Evolutionary conservation across 805 yeast genomes (phyloP).

Genomic region (Barnettozyma vustinii): DNA sequence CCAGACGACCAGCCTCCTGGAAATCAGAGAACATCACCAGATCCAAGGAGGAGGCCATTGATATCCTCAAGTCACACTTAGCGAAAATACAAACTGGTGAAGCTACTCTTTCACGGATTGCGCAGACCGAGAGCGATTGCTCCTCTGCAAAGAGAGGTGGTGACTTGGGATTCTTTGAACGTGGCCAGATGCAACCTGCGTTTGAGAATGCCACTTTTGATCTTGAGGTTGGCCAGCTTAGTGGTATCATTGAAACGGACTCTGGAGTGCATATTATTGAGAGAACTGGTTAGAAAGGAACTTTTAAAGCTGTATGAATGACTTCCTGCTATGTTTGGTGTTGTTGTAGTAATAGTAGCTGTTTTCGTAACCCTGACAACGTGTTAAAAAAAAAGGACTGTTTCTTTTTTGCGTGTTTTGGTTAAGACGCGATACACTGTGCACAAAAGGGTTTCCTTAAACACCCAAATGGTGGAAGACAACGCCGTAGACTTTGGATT

Average conservation of each 20-base stretch:
- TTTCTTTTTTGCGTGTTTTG: not conserved
- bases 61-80: slow-evolving; percentile 52
- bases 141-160: slow-evolving; percentile 83
- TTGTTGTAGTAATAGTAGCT: not conserved
- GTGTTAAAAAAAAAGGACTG: too few relatives aligned
- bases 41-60: slow-evolving; percentile 77
- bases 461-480: slow-evolving; percentile 4
- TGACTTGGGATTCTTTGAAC: slow-evolving; percentile 83
- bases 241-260: slow-evolving; percentile 80
- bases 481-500: slow-evolving; percentile 31
- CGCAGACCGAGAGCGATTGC: slow-evolving; percentile 83
- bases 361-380: slow-evolving; percentile 1
- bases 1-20: slow-evolving; percentile 92
- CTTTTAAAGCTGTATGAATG: not conserved
- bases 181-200: slow-evolving; percentile 92
- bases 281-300: slow-evolving; percentile 47
- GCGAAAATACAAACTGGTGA: slow-evolving; percentile 59
- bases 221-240: slow-evolving; percentile 75
- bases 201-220: slow-evolving; percentile 86
- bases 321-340: not conserved
- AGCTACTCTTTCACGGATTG: slow-evolving; percentile 62
- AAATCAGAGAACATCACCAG: slow-evolving; percentile 70
- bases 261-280: slow-evolving; percentile 88
- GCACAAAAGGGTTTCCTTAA: not conserved
- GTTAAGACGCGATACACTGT: not conserved